Conservation (phyloP, 805 yeast species). For the Candida maris region DNA sequence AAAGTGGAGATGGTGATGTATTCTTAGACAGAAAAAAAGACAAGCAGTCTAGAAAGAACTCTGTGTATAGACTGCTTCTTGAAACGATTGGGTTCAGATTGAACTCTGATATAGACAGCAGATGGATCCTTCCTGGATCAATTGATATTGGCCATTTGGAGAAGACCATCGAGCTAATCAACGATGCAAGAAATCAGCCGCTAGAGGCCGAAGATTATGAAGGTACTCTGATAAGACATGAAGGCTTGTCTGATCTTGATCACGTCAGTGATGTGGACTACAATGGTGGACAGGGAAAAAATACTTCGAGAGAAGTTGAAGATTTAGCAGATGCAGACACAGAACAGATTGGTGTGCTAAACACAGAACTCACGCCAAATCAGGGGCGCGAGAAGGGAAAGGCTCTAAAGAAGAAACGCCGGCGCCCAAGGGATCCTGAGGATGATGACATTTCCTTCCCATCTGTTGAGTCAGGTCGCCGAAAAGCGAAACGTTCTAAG, state of each 20-base stretch:
- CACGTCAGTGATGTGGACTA: conserved; percentile 2
- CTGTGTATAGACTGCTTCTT: conserved; percentile 22
- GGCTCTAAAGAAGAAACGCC: conserved; percentile 18
- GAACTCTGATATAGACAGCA: conserved; percentile 2
- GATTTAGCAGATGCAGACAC: conserved; percentile 35
- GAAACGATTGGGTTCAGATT: conserved; percentile 21
- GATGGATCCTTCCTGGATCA: conserved; percentile 6
- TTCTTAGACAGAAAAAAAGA: conserved; percentile 9
- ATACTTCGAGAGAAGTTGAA: conserved; percentile 34
- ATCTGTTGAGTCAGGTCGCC: not conserved
- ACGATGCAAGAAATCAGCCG: conserved; percentile 19
- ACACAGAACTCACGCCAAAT: conserved; percentile 26
- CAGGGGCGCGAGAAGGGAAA: conserved; percentile 22
- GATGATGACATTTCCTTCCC: conserved; percentile 12
- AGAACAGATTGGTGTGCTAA: conserved; percentile 39
- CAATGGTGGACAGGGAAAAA: conserved; percentile 27
- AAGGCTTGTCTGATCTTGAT: not conserved
- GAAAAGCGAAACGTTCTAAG: conserved; percentile 11
- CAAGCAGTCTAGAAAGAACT: conserved; percentile 7
- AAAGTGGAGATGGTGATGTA: not conserved
- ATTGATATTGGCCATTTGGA: conserved; percentile 9
- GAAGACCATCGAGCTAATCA: conserved; percentile 12
- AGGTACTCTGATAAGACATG: conserved; percentile 7
- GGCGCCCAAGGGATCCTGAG: conserved; percentile 9
- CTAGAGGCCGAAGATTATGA: conserved; percentile 25